phyloP scores from a whole-genome alignment of 306 rosid genomes.

The Morella rubra region DNA sequence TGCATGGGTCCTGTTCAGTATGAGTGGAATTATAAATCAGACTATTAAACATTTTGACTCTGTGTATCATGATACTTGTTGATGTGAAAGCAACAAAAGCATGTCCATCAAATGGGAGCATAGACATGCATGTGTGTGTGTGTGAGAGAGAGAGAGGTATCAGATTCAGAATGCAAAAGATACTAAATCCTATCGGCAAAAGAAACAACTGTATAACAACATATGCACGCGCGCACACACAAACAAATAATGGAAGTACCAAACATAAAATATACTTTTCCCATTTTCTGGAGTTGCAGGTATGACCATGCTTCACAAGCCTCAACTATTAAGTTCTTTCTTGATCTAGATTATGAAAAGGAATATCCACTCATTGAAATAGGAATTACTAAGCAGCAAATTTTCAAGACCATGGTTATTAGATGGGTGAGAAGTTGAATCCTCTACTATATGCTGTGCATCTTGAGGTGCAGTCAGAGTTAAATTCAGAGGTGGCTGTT shows the following conservation, averaged over 20 bases:
- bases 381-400: slow-evolving; percentile 39
- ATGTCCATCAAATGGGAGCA: not conserved
- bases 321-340: not conserved
- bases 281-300: not conserved
- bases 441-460: slow-evolving; percentile 20
- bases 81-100: not conserved
- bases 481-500: slow-evolving; percentile 10
- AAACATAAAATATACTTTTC: not conserved
- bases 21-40: slow-evolving; percentile 7
- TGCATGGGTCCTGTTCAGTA: slow-evolving; percentile 30
- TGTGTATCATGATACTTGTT: not conserved
- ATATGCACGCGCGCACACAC: not conserved
- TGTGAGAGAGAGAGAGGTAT: not conserved
- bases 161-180: not conserved
- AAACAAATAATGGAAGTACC: not conserved
- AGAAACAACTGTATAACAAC: not conserved
- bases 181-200: not conserved
- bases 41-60: not conserved
- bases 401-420: slow-evolving; percentile 17
- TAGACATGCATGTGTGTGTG: not conserved
- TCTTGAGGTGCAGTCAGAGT: slow-evolving; percentile 2
- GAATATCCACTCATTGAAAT: not conserved
- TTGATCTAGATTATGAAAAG: not conserved
- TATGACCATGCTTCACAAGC: not conserved
- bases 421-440: slow-evolving; percentile 22